Percentiles rank a stretch among this genome's conserved stretches.
phyloP scores from a whole-genome alignment of 1,284 basidiomycete species.

The Tylopilus sp. region DNA sequence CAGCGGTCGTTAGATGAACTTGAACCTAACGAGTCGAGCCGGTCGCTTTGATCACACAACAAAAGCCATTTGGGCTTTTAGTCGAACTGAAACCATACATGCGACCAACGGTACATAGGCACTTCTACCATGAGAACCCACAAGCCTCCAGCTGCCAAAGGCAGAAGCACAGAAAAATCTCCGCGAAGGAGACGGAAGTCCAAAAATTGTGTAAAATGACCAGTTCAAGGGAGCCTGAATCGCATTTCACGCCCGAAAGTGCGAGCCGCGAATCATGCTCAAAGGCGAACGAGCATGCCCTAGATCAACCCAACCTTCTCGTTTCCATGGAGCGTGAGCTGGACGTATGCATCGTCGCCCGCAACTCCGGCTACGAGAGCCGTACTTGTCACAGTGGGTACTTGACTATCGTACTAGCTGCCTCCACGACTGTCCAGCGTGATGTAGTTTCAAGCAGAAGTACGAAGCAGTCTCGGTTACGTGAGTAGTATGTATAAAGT shows the following conservation, averaged over 20 bases:
- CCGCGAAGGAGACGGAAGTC: slow-evolving; percentile 31
- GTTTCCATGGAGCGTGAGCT: slow-evolving; percentile 17
- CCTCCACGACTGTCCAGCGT: not conserved
- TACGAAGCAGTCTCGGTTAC: not conserved
- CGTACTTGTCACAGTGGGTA: slow-evolving; percentile 2
- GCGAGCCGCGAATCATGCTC: slow-evolving; percentile 42
- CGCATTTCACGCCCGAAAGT: slow-evolving; percentile 39
- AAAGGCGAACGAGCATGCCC: slow-evolving; percentile 23
- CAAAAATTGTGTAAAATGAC: slow-evolving; percentile 35
- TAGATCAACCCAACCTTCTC: slow-evolving; percentile 18
- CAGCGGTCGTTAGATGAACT: no score
- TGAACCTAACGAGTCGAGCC: no score
- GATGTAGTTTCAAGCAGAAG: not conserved
- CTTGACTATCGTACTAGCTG: not conserved
- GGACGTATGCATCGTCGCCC: not conserved
- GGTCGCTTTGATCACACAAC: not conserved
- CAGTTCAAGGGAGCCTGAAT: slow-evolving; percentile 47
- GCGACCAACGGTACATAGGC: not conserved
- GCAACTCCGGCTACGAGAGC: slow-evolving; percentile 2
- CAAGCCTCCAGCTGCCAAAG: no score
- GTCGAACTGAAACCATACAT: not conserved
- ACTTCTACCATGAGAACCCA: no score
- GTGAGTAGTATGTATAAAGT: not conserved
- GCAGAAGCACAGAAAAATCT: slow-evolving; percentile 5
- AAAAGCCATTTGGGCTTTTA: not conserved